Evolutionary conservation across 495 filamentous ascomycete genomes (phyloP), one percentile per base, ranked within the genome.

Genomic region (Penicillium samsonianum): DNA sequence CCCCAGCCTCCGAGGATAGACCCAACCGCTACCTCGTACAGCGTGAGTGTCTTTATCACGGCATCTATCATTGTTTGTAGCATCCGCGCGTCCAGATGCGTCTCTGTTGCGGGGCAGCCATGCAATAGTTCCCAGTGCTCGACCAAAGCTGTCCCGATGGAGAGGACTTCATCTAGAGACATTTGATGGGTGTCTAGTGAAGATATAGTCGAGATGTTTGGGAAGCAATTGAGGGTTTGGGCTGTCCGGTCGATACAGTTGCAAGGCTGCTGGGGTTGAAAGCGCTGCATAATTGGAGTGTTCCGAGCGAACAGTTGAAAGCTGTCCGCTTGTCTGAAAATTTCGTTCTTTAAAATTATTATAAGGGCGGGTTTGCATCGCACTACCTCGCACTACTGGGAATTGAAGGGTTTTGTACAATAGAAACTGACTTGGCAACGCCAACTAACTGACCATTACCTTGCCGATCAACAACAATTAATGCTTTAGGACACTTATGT

Each of bases 401-500:
- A 42, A 42, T 42, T 20, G 40, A 42, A 42, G 17, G 40, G 40
- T 42, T 42, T 42, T 42, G 40, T 42, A 42, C 40, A 42, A 42
- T 3, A n/a, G 40, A 17, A 19, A 20, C 40, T 42, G 40, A 42
- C 40, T 42, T 42, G 40, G 17, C n/a, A 42, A 42, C 40, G 8
- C 26, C 26, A 42, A 20, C 17, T 42, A n/a, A 42, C 40, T 42
- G 40, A 42, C 17, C 40, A 42, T 42, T 42, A 42, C 40, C 40
- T 42, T 42, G n/a, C 40, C n/a, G 40, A 20, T 42, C n/a, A 20
- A 19, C 40, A 42, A 42, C 17, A 42, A 42, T 20, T 19, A 42
- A 20, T 42, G n/a, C 40, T 42, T 42, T 3, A 42, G 40, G 40
- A 42, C n/a, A 42, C 40, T 20, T 42, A 42, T 42, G 40, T 42